Evolutionary conservation across 805 yeast species (phyloP), one percentile per base, ranked within the genome.

Genomic region (Starmerella powellii): DNA sequence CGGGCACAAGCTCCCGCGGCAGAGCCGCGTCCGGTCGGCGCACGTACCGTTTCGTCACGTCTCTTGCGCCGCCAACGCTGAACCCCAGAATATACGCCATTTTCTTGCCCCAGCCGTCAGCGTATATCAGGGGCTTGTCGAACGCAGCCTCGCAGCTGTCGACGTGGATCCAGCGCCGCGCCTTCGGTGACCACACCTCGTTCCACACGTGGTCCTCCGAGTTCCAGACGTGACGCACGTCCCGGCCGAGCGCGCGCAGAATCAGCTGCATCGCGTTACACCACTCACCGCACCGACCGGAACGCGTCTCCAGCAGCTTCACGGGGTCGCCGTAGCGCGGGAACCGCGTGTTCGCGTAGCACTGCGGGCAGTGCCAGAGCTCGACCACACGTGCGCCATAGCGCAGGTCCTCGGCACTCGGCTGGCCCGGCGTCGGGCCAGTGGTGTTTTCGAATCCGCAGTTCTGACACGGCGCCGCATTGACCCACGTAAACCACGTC

Each of bases 211-310:
- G 97, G 58, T 88, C 97, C 57, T 88, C 97, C 6, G 72, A 65
- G 58, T 85, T 86, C 93, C 93, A 83, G 2, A 87, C 64, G 55
- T 80, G 86, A 39, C 97, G 63, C 1, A 74, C 73, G 21, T 74
- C 65, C 4, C 76, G 55, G 0, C 79, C 82, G 33, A 87, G 63
- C 0, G 94, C 74, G 21, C 76, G 67, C 41, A 87, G 62, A 2
- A 86, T 62, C 28, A 84, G 63, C 34, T 81, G 69, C 56, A 87
- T 86, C 48, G 88, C 75, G 52, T 82, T 81, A 42, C 87, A 88
- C 94, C 94, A 88, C 59, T 88, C 97, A 1, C 97, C 97, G 61
- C 97, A 88, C 37, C 97, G 67, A 0, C 97, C 97, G 27, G 57
- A 56, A 33, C 84, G 63, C 0, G 79, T 71, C 23, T 72, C 64